Evolutionary conservation across 2,329 filamentous ascomycete genomes (phyloP).

Genomic region (Geosmithia putterillii): DNA sequence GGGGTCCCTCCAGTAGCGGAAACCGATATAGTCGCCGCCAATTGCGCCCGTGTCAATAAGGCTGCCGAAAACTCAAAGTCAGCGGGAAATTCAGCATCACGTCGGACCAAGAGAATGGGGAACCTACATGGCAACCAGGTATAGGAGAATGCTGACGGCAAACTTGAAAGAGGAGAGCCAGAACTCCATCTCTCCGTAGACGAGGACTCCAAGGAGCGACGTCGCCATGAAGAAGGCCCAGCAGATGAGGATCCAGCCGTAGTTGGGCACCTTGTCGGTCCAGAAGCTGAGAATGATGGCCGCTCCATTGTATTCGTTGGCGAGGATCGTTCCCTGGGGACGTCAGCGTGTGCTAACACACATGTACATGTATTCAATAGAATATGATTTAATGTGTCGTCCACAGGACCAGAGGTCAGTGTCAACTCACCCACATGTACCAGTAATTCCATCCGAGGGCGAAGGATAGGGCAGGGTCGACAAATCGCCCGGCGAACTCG

Average conservation of each 20-base stretch:
- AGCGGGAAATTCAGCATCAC: too few species aligned
- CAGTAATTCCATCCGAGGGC: conserved; percentile 6
- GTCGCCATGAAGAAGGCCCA: conserved; percentile 6
- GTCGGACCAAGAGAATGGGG: neutral
- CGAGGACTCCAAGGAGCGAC: conserved; percentile 6
- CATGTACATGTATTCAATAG: too few species aligned
- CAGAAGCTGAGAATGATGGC: neutral
- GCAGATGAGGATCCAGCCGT: conserved; percentile 6
- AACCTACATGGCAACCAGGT: neutral
- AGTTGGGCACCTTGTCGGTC: conserved; percentile 5
- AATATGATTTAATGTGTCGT: too few species aligned
- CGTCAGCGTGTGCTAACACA: too few species aligned
- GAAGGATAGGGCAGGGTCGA: conserved; percentile 5
- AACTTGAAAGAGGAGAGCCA: conserved; percentile 4
- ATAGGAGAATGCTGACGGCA: neutral
- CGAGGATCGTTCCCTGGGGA: conserved; percentile 6
- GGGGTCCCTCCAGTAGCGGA: conserved; percentile 2
- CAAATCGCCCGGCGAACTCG: conserved; percentile 5
- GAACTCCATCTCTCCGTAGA: conserved; percentile 7
- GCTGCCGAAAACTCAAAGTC: too few species aligned
- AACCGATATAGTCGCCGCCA: conserved; percentile 9
- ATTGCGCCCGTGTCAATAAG: conserved; percentile 9
- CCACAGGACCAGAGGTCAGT: too few species aligned
- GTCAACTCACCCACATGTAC: conserved; percentile 6
- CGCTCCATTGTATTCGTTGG: neutral